Evolutionary conservation across 768 basidiomycete species (phyloP).

Genomic region (Boletus patriciae): DNA sequence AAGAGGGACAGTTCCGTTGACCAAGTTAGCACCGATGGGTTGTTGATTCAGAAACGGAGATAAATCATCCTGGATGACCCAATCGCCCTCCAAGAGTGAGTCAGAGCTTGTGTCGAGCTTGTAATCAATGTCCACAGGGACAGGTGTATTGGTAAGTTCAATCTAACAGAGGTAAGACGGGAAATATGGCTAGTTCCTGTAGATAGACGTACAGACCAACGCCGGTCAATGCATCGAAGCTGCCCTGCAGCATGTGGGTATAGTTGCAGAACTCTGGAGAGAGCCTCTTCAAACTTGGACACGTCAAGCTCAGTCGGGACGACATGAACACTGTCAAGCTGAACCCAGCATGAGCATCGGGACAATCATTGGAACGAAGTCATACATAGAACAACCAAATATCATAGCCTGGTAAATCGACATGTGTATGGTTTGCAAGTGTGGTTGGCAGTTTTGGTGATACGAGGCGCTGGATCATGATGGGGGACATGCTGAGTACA

Average conservation of each 20-base stretch:
- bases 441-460: slow-evolving; percentile 9
- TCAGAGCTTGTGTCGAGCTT: not conserved
- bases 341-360: not conserved
- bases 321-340: slow-evolving; percentile 6
- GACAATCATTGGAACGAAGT: not conserved
- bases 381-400: slow-evolving; percentile 13
- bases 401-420: slow-evolving; percentile 20
- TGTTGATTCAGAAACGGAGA: slow-evolving; percentile 5
- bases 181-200: not conserved
- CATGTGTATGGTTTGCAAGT: not conserved
- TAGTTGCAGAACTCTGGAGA: slow-evolving; percentile 13
- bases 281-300: slow-evolving; percentile 4
- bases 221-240: slow-evolving; percentile 1
- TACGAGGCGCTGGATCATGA: slow-evolving; percentile 8
- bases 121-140: slow-evolving; percentile 13
- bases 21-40: not conserved
- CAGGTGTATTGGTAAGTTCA: slow-evolving; percentile 10
- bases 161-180: slow-evolving; percentile 6
- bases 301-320: slow-evolving; percentile 5
- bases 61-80: slow-evolving; percentile 17
- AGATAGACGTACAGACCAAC: slow-evolving; percentile 13
- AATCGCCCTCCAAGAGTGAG: slow-evolving; percentile 9
- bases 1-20: slow-evolving; percentile 8
- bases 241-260: slow-evolving; percentile 17
- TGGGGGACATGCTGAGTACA: not conserved